Evolutionary conservation across 164 flowering plant genomes (phyloP).

Genomic region (Warburgia ugandensis): DNA sequence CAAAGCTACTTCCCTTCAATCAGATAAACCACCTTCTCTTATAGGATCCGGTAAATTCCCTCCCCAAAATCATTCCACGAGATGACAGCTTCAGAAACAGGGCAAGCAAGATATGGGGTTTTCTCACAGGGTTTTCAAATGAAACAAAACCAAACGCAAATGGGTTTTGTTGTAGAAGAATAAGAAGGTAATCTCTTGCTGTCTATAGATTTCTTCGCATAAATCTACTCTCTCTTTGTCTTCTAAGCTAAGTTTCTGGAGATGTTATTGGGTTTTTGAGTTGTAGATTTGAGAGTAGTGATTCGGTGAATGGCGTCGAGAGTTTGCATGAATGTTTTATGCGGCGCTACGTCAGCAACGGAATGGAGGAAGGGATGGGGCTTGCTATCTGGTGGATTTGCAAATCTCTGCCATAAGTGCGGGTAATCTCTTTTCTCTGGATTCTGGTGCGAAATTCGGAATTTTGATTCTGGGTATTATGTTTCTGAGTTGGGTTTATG

Average conservation of each 20-base stretch:
- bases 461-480: background rate
- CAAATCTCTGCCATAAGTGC: slow-evolving; percentile 62
- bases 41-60: background rate
- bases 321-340: slow-evolving; percentile 49
- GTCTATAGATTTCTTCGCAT: no score
- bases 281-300: slow-evolving; percentile 9
- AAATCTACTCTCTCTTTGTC: no score
- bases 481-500: slow-evolving; percentile 7
- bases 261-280: no score
- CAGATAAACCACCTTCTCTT: no score
- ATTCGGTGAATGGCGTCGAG: slow-evolving; percentile 33
- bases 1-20: slow-evolving; percentile 1
- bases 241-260: no score
- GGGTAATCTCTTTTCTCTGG: slow-evolving; percentile 30
- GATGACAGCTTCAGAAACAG: background rate
- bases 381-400: slow-evolving; percentile 62
- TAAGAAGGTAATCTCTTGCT: background rate
- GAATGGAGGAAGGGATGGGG: slow-evolving; percentile 66
- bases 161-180: slow-evolving; percentile 5
- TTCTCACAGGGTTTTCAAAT: no score
- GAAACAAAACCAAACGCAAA: background rate
- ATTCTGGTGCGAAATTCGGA: background rate
- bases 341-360: slow-evolving; percentile 36
- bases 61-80: background rate
- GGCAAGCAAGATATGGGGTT: no score